Conservation (phyloP, 2,329 filamentous ascomycete genomes). For the Colletotrichum sp. region DNA sequence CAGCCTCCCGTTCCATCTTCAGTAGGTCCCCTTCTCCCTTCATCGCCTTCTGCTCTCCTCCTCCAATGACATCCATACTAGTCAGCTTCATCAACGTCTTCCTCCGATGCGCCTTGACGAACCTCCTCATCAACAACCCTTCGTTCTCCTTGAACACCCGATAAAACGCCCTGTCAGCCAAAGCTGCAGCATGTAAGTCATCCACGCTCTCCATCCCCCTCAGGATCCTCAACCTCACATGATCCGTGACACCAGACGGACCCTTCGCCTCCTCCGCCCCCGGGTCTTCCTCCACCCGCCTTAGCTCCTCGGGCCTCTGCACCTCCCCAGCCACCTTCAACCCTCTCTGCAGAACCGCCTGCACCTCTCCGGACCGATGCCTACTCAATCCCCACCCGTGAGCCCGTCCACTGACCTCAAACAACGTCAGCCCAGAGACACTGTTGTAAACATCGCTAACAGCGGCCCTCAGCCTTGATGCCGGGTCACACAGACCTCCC, state of each 20-base stretch:
- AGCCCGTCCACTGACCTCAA: constrained; percentile 51
- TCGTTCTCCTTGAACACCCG: constrained; percentile 51
- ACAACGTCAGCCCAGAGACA: constrained; percentile 51
- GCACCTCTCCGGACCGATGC: constrained; percentile 38
- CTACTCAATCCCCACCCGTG: constrained; percentile 56
- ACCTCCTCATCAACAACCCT: constrained; percentile 34
- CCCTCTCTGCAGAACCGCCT: constrained; percentile 28
- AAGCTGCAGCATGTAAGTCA: constrained; percentile 48
- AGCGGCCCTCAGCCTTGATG: constrained; percentile 49
- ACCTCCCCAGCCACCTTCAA: background rate
- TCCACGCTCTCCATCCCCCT: constrained; percentile 41
- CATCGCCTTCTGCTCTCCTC: constrained; percentile 33
- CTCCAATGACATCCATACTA: constrained; percentile 10
- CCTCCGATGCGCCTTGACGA: constrained; percentile 27
- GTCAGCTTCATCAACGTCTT: constrained; percentile 2
- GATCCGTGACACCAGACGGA: constrained; percentile 35
- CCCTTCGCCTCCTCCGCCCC: background rate
- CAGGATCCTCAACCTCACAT: constrained; percentile 45
- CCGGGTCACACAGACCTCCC: constrained; percentile 54
- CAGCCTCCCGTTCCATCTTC: constrained; percentile 25
- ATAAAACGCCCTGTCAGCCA: constrained; percentile 48
- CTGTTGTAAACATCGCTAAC: constrained; percentile 58
- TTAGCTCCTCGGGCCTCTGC: background rate
- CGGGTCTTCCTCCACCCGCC: background rate
- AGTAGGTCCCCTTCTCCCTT: constrained; percentile 20